Evolutionary conservation across 768 basidiomycete species (phyloP), one percentile per base, ranked within the genome.

Genomic region (Russula olivacea): DNA sequence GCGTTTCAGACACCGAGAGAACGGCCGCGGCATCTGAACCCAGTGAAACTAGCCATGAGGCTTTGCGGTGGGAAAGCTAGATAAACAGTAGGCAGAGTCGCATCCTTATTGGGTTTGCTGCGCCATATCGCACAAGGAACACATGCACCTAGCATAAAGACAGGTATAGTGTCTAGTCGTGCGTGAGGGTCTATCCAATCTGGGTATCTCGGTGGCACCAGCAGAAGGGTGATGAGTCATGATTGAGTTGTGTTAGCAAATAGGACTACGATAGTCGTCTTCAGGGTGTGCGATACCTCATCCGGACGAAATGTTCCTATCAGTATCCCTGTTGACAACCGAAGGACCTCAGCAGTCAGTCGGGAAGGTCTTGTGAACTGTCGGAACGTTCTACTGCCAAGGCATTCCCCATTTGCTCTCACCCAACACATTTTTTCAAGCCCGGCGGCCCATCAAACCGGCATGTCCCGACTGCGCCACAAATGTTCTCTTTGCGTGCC

Each of bases 401-500:
- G 14, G 45, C 38, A 32, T 51, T 51, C 54, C 53, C 53, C 48
- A 51, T 64, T 64, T 55, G 8, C 8, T 49, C 52, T 59, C 38
- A 55, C 62, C 38, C 21, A 30, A 30, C n/a, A 41, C n/a, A 23
- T 53, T 32, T 30, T 52, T 10, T 48, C 51, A 47, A 48, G 28
- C 30, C 45, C 3, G 19, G 32, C 12, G 3, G 36, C 5, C 9
- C 28, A 45, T 11, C 17, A 2, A 50, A 34, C 45, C 54, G 59
- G 59, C 54, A 51, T 43, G 21, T 52, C 32, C 54, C 59, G 59
- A 34, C 17, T 36, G 53, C 17, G 58, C 58, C 23, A 40, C 66
- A 59, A 68, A 73, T 21, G 71, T 75, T 60, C 76, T 73, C 58
- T 72, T 76, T 54, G 89, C 85, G 70, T 90, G 80, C 68, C 80